Evolutionary conservation across 2,329 filamentous ascomycete species (phyloP).

Genomic region (Celoporthe dispersa): DNA sequence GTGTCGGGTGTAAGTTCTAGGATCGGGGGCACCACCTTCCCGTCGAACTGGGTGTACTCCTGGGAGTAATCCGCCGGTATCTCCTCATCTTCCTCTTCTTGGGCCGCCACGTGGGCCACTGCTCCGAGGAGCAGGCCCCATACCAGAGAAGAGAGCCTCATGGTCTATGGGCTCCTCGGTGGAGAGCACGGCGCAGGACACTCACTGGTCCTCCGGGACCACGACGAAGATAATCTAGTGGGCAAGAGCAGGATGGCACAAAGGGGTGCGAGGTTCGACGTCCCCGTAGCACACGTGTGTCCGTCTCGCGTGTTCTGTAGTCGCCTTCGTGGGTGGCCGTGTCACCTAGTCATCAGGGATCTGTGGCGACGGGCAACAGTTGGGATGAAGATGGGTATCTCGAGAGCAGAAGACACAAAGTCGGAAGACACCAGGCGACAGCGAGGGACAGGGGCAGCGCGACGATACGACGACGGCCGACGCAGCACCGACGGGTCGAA

Average conservation of each 20-base stretch:
- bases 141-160: slow-evolving; percentile 51
- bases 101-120: slow-evolving; percentile 42
- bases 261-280: slow-evolving; percentile 19
- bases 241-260: slow-evolving; percentile 16
- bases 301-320: slow-evolving; percentile 20
- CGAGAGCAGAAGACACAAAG: not conserved
- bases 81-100: slow-evolving; percentile 42
- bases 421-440: slow-evolving; percentile 6
- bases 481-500: not conserved
- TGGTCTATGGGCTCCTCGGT: slow-evolving; percentile 35
- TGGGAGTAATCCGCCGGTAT: slow-evolving; percentile 37
- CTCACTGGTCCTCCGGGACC: not conserved
- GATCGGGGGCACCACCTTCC: slow-evolving; percentile 67
- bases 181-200: slow-evolving; percentile 10
- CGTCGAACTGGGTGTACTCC: slow-evolving; percentile 66
- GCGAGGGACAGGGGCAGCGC: slow-evolving; percentile 20
- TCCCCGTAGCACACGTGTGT: slow-evolving; percentile 23
- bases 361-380: not conserved
- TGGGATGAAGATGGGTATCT: slow-evolving; percentile 3
- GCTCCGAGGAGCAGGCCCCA: slow-evolving; percentile 50
- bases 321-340: slow-evolving; percentile 7
- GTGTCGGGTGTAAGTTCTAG: slow-evolving; percentile 62
- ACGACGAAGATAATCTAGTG: not conserved
- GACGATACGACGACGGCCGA: slow-evolving; percentile 20
- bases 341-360: slow-evolving; percentile 22